Base-by-base conservation (phyloP, 768 basidiomycete species). In the Tricholoma sp. region DNA sequence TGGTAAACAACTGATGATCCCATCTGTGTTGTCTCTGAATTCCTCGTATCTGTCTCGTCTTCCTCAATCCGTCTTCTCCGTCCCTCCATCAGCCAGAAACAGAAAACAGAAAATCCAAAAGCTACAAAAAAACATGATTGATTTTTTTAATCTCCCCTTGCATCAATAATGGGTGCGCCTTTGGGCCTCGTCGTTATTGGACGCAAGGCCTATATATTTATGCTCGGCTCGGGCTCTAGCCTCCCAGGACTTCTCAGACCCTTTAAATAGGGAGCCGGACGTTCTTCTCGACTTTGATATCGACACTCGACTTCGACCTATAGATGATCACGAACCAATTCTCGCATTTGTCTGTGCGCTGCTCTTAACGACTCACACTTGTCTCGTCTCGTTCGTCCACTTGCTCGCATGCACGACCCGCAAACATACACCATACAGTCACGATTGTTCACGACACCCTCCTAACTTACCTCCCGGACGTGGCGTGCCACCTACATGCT, bases 311-410 rank as follows among this genome's bases (percentile, higher is more conserved):
- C 66, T 61, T 66, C 69, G 74, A 71, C 78, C 72, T 72, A 48
- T 48, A 66, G 62, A 65, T 59, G 60, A 61, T 32, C 61, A 57
- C 59, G 59, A 65, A 60, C 55, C 54, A 58, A 57, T 56, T 59
- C 57, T 59, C 55, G 55, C 53, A 55, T 53, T 45, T 42, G 36
- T 56, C 48, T 61, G 67, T 79, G 81, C 80, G 81, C 84, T 85
- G 81, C 84, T 85, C 81, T 82, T 80, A 76, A 70, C 64, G 71
- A 66, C 76, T 68, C 62, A 70, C 39, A 63, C 70, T 74, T 72
- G 73, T 81, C 80, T 70, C 68, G 63, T 67, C 63, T 60, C 59
- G 57, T 61, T 61, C 59, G 61, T 58, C 57, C 59, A 60, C 47
- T 77, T 79, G 77, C 73, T 64, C 63, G 61, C 62, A 63, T 58